Base-by-base conservation (phyloP, 2,329 filamentous ascomycete genomes). In the Ceratocystis diversiconidia region DNA sequence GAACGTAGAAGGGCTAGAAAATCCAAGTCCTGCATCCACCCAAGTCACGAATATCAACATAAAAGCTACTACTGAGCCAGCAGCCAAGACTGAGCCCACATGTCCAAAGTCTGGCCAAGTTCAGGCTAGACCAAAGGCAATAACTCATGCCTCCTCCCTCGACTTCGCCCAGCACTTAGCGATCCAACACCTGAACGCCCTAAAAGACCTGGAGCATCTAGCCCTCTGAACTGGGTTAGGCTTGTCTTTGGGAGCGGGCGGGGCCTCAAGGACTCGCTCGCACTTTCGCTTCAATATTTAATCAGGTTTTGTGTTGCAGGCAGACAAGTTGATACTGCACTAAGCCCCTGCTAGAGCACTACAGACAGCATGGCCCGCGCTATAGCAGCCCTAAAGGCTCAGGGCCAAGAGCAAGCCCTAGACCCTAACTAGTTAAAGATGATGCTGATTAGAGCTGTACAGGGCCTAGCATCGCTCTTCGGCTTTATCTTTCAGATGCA, bases 201-300 rank as follows among this genome's bases (percentile, higher is more conserved):
- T 59, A 59, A 59, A 59, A 59, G 15, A 15, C 28, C 55, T 59
- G 55, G 55, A n/a, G 55, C 28, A 30, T 32, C 28, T 57, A 28
- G 48, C 48, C 22, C 48, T 52, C 48, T 52, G 48, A 30, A n/a
- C 28, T 17, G 28, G 52, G 52, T 10, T 59, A 59, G 52, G 22
- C 52, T 15, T 52, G 48, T 52, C 48, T 52, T 52, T 10, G 25
- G 12, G 2, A 22, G 46, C n/a, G n/a, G 15, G 32, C 55, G 8
- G 48, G 55, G 55, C 48, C 48, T 52, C 48, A 52, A 59, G 28
- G 55, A 19, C 55, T 32, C 15, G 55, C 55, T 59, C 55, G 55
- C 55, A 30, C 55, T 32, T 30, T 59, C 55, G 55, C 55, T 36
- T 41, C 36, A 41, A 41, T 41, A 4, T 41, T 41, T 12, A 15